Evolutionary conservation across 805 yeast genomes (phyloP).

Genomic region (Metschnikowia shivogae): DNA sequence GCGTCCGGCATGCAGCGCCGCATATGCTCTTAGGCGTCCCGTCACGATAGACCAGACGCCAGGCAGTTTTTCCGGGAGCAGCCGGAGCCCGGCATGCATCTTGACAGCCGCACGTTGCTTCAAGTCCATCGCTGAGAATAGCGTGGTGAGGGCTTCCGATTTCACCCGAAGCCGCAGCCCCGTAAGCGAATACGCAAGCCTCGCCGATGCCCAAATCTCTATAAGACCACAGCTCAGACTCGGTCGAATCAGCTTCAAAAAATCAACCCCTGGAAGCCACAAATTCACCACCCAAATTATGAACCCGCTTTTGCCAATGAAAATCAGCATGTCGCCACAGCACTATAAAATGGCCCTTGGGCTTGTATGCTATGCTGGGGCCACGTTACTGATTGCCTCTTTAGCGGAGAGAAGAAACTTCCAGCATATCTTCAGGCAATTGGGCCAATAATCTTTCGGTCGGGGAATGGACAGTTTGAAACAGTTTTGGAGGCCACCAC

Average conservation of each 20-base stretch:
- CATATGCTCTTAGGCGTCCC: no score
- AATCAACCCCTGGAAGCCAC: background rate
- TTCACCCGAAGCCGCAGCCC: background rate
- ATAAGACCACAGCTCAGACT: background rate
- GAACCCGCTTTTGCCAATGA: slow-evolving; percentile 5
- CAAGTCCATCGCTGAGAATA: background rate
- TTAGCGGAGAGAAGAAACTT: slow-evolving; percentile 29
- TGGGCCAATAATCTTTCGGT: slow-evolving; percentile 18
- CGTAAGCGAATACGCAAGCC: slow-evolving; percentile 1
- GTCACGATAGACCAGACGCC: no score
- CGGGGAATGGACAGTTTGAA: no score
- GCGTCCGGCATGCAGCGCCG: no score
- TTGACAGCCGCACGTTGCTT: no score
- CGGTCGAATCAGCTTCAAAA: background rate
- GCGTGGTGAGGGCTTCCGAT: background rate
- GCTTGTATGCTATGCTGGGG: slow-evolving; percentile 22
- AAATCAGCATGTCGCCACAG: slow-evolving; percentile 12
- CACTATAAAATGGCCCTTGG: slow-evolving; percentile 19
- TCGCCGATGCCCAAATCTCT: background rate
- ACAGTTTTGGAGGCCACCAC: no score
- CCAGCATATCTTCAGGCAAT: slow-evolving; percentile 28
- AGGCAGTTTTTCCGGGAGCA: no score
- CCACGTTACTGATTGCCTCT: slow-evolving; percentile 26
- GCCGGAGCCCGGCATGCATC: no score
- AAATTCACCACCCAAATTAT: background rate